Conservation (phyloP, 176 grass and related monocot species). For the Oryza punctata region DNA sequence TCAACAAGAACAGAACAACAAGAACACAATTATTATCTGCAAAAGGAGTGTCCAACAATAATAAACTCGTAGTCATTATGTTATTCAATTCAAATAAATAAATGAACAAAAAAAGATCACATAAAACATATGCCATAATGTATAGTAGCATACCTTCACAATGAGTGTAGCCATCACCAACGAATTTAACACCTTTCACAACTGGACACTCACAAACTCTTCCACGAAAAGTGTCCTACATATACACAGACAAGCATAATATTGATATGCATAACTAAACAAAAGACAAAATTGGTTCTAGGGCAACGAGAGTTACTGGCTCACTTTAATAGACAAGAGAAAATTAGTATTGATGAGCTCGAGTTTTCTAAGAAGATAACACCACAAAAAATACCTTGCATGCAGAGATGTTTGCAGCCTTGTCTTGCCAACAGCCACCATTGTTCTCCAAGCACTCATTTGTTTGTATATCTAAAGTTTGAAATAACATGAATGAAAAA, state of each 20-base stretch:
- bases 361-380: constrained; percentile 19
- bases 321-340: neutral
- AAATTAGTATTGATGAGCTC: neutral
- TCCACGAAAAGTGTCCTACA: constrained; percentile 91
- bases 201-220: constrained; percentile 84
- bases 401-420: constrained; percentile 83
- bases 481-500: neutral
- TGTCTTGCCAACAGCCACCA: constrained; percentile 93
- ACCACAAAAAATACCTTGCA: constrained; percentile 75
- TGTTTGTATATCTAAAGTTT: constrained; percentile 80
- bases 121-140: neutral
- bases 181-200: constrained; percentile 79
- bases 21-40: too few relatives aligned
- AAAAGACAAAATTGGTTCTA: neutral
- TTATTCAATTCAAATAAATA: constrained; percentile 9
- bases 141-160: constrained; percentile 76
- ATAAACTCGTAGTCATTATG: neutral
- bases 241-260: constrained; percentile 20
- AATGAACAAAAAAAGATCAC: neutral
- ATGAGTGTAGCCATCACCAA: constrained; percentile 93
- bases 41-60: neutral
- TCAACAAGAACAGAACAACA: neutral
- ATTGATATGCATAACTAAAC: constrained; percentile 17
- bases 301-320: too few relatives aligned
- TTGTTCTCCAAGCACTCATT: constrained; percentile 97